Base-by-base conservation (phyloP, 2,329 filamentous ascomycete species). In the Cercospora janseana region DNA sequence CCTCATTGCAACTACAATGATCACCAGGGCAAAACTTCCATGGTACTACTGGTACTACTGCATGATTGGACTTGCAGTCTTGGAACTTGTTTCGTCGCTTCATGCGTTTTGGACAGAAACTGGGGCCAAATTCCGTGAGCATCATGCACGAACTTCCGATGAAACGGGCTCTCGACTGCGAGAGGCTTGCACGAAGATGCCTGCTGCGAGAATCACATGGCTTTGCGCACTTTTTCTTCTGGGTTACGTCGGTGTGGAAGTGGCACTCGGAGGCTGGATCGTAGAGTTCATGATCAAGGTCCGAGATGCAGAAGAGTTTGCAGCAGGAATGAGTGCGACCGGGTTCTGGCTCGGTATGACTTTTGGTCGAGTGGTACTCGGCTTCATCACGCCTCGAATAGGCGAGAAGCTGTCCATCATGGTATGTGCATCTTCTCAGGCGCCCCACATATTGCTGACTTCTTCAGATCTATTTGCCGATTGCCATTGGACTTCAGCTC, bases 331-430 rank as follows among this genome's bases (percentile, higher is more conserved):
- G 71, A 82, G 81, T 0, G 84, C 83, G 0, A 92, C 87, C 0
- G 84, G 87, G 0, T 94, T 92, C 70, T 95, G 89, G 89, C 78
- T 88, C 34, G 89, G 88, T 0, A 76, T 94, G 56, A 91, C 88
- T 0, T 67, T 88, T 0, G 88, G 89, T 0, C 75, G 89, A 1
- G 72, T 93, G 2, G 66, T 83, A 0, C 69, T 94, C 12, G 87
- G 87, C 0, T 93, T 94, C 59, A 73, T 91, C 3, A 94, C 88
- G 1, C 83, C 84, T 2, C 73, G 77, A 2, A 72, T 88, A 13
- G 88, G 88, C 0, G 88, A 92, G 70, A 88, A 85, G 65, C 64
- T 75, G 28, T 70, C 74, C 26, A 75, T 78, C 46, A 62, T 69
- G 37, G 71, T 73, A 47, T 29, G 32, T 46, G 7, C 20, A 5